Evolutionary conservation across 305 asterid genomes (phyloP).

Genomic region (Striga hermonthica): DNA sequence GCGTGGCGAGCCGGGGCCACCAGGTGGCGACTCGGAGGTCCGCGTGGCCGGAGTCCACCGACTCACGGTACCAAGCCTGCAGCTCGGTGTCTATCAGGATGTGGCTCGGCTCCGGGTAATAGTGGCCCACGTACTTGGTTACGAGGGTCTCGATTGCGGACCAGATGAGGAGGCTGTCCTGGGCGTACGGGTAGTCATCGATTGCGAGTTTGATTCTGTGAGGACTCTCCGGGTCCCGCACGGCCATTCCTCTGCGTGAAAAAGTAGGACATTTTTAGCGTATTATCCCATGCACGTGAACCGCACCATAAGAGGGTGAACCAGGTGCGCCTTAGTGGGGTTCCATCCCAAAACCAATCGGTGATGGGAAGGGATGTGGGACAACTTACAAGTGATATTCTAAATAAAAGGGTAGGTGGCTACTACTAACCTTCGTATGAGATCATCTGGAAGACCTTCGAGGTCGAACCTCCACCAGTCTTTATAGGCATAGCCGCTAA

Average conservation of each 20-base stretch:
- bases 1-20: constrained; percentile 55
- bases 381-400: background rate
- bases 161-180: constrained; percentile 61
- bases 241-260: constrained; percentile 51
- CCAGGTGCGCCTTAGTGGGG: too few relatives aligned
- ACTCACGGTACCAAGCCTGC: constrained; percentile 56
- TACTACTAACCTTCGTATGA: constrained; percentile 41
- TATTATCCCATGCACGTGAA: too few relatives aligned
- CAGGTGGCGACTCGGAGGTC: constrained; percentile 45
- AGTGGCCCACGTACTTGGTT: constrained; percentile 37
- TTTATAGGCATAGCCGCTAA: constrained; percentile 55
- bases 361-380: too few relatives aligned
- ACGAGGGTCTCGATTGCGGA: constrained; percentile 43
- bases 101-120: constrained; percentile 38
- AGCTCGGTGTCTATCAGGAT: constrained; percentile 46
- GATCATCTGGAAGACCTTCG: constrained; percentile 58
- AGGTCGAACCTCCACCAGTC: constrained; percentile 49
- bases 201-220: constrained; percentile 46
- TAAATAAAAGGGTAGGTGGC: background rate
- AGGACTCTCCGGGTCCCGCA: constrained; percentile 47
- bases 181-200: constrained; percentile 59
- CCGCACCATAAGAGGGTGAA: too few relatives aligned
- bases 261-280: too few relatives aligned
- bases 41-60: constrained; percentile 48
- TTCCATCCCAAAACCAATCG: too few relatives aligned